Conservation (phyloP, 1,139 yeast species). For the Geotrichum citri-aurantii region DNA sequence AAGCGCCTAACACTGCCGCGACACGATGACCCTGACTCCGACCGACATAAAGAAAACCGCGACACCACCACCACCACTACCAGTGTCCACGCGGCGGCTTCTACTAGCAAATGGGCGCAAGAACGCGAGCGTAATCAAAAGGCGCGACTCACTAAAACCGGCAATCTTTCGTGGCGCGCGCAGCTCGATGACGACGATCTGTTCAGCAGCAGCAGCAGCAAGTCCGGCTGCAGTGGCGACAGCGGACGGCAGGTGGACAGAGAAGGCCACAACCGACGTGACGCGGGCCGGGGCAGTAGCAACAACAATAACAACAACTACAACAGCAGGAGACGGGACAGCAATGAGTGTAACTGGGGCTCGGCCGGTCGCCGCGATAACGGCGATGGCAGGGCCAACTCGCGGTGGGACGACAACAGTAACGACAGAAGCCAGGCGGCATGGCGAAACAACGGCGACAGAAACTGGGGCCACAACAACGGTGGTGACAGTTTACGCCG, state of each 20-base stretch:
- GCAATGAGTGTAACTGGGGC: background rate
- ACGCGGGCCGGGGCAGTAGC: background rate
- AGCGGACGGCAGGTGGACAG: background rate
- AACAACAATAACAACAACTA: no score
- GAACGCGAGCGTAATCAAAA: conserved; percentile 7
- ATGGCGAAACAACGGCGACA: background rate
- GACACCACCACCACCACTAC: background rate
- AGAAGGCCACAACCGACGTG: background rate
- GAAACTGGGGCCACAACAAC: background rate
- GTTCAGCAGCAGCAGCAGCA: conserved; percentile 6
- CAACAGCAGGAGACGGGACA: background rate
- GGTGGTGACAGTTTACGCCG: no score
- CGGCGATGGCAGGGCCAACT: background rate
- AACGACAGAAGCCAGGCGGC: background rate
- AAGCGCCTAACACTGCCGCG: background rate
- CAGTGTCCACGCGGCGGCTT: background rate
- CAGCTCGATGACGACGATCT: conserved; percentile 2
- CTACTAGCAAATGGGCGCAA: conserved; percentile 5
- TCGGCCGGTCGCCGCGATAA: background rate
- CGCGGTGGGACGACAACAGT: background rate
- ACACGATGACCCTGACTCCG: background rate
- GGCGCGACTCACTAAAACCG: background rate
- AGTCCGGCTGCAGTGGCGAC: background rate
- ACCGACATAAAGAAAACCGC: background rate
- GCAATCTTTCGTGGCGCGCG: background rate